Conservation (phyloP, 2,329 filamentous ascomycete species). For the Gyromitra esculenta region DNA sequence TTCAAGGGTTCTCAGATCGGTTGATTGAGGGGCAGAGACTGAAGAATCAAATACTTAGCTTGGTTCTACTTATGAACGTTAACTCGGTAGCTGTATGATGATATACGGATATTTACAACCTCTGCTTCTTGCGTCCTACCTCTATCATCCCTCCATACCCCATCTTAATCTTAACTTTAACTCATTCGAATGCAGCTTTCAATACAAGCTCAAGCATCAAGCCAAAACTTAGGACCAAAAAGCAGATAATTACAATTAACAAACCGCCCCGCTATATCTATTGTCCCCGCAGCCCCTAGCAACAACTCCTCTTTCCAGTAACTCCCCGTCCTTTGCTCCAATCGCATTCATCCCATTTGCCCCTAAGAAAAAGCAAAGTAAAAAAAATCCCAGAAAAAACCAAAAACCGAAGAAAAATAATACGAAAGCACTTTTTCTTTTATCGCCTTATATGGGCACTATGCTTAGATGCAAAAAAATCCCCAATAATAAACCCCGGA, state of each 20-base stretch:
- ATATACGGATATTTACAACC: neutral
- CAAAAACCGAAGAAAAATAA: conserved; percentile 11
- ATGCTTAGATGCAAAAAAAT: conserved; percentile 13
- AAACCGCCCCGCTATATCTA: conserved; percentile 2
- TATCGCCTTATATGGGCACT: conserved; percentile 26
- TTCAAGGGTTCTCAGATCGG: neutral
- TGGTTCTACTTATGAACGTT: neutral
- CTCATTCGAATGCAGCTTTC: neutral
- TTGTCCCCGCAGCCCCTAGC: neutral
- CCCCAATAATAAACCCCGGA: conserved; percentile 25
- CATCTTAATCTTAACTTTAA: neutral
- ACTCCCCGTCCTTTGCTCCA: neutral
- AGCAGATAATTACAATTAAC: conserved; percentile 38
- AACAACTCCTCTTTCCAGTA: conserved; percentile 2
- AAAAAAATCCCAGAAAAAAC: conserved; percentile 6
- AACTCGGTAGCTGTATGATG: neutral
- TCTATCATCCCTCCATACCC: neutral
- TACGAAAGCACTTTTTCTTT: conserved; percentile 32
- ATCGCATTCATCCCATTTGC: neutral
- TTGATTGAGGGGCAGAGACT: neutral
- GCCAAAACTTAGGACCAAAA: conserved; percentile 11
- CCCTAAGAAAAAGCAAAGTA: conserved; percentile 16
- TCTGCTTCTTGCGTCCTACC: neutral
- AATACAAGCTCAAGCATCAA: conserved; percentile 13
- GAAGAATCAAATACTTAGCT: neutral